Percentiles rank a stretch among this genome's conserved stretches.
These are phyloP conservation scores for Phytophthora pini DNA, from an alignment of 352 stramenopile species.

Conservation along the genomic window DNA sequence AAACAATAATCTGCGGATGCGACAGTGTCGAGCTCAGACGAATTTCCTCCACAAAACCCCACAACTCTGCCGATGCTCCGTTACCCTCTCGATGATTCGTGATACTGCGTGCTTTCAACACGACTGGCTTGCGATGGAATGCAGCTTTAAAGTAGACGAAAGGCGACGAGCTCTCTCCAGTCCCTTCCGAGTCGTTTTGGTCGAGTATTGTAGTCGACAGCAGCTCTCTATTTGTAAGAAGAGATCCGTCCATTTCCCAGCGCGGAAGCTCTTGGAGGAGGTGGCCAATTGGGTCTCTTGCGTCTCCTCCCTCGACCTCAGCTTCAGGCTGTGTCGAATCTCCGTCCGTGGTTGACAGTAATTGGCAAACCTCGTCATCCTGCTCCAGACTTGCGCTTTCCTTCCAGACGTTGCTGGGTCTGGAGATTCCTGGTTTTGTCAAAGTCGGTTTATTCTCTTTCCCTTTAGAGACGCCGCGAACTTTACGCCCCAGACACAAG, in stretches of 20 bases:
- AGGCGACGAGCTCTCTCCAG: constrained; percentile 16
- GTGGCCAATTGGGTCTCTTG: constrained; percentile 12
- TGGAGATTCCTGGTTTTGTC: constrained; percentile 19
- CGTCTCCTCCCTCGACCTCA: constrained; percentile 14
- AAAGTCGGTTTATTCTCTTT: constrained; percentile 4
- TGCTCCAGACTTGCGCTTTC: constrained; percentile 20
- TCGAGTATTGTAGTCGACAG: neutral
- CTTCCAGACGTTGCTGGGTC: constrained; percentile 29
- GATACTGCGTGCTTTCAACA: constrained; percentile 27
- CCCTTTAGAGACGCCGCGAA: constrained; percentile 7
- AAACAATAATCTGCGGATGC: constrained; percentile 38
- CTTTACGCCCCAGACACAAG: constrained; percentile 26
- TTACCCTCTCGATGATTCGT: neutral
- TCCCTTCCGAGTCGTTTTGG: neutral
- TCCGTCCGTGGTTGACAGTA: constrained; percentile 24
- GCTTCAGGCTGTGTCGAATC: constrained; percentile 17
- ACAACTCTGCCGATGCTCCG: constrained; percentile 8
- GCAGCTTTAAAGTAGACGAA: constrained; percentile 39
- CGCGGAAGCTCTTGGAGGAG: constrained; percentile 28
- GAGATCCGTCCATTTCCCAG: constrained; percentile 18
- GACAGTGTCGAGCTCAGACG: constrained; percentile 34
- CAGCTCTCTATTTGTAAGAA: constrained; percentile 15
- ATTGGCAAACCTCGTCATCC: constrained; percentile 28
- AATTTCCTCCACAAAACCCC: constrained; percentile 36
- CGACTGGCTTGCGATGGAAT: constrained; percentile 25